phyloP scores from a whole-genome alignment of 202 grass and related monocot genomes.

The Zoysia matrella region DNA sequence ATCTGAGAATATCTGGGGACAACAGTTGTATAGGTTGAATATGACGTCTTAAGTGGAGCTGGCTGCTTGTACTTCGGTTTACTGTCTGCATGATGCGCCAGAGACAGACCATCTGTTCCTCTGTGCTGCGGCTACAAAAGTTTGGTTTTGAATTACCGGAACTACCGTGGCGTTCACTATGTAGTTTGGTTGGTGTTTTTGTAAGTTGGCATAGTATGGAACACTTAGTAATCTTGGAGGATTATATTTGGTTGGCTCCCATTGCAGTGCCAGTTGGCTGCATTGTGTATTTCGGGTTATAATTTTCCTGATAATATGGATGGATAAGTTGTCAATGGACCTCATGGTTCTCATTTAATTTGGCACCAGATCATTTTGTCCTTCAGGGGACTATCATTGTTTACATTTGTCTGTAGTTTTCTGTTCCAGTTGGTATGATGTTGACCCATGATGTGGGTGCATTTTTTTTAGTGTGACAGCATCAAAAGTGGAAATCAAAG shows the following conservation, averaged over 20 bases:
- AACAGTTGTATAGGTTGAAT: background rate
- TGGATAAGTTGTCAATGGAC: conserved; percentile 48
- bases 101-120: background rate
- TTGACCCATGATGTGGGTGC: conserved; percentile 12
- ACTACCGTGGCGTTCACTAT: background rate
- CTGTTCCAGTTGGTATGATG: conserved; percentile 38
- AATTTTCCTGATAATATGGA: conserved; percentile 11
- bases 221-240: conserved; percentile 20
- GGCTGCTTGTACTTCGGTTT: background rate
- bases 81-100: background rate
- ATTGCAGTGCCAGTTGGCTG: conserved; percentile 20
- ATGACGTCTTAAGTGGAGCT: conserved; percentile 5
- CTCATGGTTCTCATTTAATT: conserved; percentile 44
- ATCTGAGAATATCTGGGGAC: background rate
- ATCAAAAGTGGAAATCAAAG: conserved; percentile 18
- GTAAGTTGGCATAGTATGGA: conserved; percentile 17
- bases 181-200: background rate
- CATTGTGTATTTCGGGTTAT: background rate
- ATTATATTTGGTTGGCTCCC: conserved; percentile 32
- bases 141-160: background rate
- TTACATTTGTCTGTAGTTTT: conserved; percentile 38
- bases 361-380: conserved; percentile 16
- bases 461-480: conserved; percentile 30
- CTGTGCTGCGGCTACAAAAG: background rate
- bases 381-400: conserved; percentile 7